Conservation (phyloP, 305 asterid species). For the Fraxinus sp. region DNA sequence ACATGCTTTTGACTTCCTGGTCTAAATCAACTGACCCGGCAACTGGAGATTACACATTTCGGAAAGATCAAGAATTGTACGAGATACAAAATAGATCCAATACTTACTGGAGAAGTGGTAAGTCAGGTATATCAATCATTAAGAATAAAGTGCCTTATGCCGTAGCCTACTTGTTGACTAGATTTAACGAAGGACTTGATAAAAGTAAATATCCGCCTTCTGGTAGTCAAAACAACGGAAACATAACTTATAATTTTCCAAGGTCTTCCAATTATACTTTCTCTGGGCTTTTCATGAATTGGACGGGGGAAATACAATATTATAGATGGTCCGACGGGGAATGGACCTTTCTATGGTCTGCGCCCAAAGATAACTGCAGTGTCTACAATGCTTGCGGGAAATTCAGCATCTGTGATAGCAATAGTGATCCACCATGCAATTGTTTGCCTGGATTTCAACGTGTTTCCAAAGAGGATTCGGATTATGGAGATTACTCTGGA, state of each 20-base stretch:
- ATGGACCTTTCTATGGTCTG: conserved; percentile 30
- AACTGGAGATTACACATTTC: conserved; percentile 22
- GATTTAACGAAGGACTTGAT: neutral
- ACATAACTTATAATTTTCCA: no score
- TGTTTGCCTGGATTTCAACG: conserved; percentile 39
- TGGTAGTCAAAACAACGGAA: no score
- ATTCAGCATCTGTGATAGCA: conserved; percentile 29
- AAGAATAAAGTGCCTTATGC: neutral
- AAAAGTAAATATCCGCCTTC: neutral
- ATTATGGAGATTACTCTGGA: conserved; percentile 30
- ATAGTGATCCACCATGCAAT: conserved; percentile 10
- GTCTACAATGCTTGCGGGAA: conserved; percentile 33
- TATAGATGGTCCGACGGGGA: neutral
- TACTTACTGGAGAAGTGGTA: conserved; percentile 31
- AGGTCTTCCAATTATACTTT: neutral
- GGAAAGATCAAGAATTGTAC: conserved; percentile 11
- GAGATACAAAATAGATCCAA: neutral
- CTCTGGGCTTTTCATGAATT: conserved; percentile 35
- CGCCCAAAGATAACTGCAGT: conserved; percentile 30
- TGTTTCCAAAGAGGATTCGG: neutral
- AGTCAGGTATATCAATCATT: neutral
- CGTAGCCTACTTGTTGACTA: conserved; percentile 20
- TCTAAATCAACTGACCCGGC: conserved; percentile 14
- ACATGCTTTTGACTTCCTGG: conserved; percentile 31
- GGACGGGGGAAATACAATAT: conserved; percentile 18